These are phyloP conservation scores for Eucalyptus paniculata DNA, from an alignment of 345 rosid species.

Conservation along the genomic window DNA sequence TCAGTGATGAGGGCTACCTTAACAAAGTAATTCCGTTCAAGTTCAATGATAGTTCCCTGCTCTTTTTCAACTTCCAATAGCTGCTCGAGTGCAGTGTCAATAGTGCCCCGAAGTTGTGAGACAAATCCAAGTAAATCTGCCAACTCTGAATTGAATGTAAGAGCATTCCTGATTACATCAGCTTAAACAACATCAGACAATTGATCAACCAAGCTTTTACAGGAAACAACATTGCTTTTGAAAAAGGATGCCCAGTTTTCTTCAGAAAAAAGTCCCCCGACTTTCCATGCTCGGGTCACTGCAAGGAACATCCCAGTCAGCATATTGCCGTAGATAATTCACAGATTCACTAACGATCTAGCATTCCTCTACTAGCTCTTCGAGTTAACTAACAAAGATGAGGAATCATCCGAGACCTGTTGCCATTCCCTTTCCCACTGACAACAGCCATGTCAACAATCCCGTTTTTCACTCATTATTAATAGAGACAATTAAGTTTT, in stretches of 20 bases:
- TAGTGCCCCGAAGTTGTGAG: constrained; percentile 68
- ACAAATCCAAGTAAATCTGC: constrained; percentile 73
- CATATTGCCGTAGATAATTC: constrained; percentile 33
- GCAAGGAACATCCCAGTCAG: constrained; percentile 21
- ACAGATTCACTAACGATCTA: constrained; percentile 39
- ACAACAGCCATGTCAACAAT: constrained; percentile 24
- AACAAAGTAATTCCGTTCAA: constrained; percentile 68
- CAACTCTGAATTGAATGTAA: constrained; percentile 57
- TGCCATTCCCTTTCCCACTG: constrained; percentile 15
- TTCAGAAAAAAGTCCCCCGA: constrained; percentile 16
- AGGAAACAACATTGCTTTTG: constrained; percentile 36
- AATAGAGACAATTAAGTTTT: constrained; percentile 40
- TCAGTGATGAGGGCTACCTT: constrained; percentile 79
- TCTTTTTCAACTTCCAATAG: constrained; percentile 69
- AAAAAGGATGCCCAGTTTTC: constrained; percentile 51
- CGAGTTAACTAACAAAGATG: constrained; percentile 40
- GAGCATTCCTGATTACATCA: constrained; percentile 52
- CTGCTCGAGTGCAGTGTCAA: constrained; percentile 65
- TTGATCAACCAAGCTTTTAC: constrained; percentile 44
- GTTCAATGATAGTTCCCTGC: constrained; percentile 56
- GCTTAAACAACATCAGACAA: constrained; percentile 49
- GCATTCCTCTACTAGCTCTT: constrained; percentile 78
- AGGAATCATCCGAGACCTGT: constrained; percentile 18
- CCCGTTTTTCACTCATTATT: constrained; percentile 44
- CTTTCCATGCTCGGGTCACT: constrained; percentile 7